A percentile compares a stretch with the other conserved stretches of the same genome.
phyloP scores from a whole-genome alignment of 2,329 filamentous ascomycete species.

The Talaromyces amestolkiae region DNA sequence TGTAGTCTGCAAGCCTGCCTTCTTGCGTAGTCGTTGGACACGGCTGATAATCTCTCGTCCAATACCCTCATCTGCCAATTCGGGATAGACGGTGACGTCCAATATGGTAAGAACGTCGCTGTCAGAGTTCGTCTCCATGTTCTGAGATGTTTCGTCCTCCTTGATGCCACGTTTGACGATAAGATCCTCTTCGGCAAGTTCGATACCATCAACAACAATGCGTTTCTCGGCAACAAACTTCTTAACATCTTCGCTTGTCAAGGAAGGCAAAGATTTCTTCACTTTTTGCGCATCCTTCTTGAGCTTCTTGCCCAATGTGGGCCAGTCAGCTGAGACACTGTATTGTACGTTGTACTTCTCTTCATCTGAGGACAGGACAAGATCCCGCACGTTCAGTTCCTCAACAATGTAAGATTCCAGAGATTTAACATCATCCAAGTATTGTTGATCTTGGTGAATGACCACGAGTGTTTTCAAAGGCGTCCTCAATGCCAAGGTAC shows the following conservation, averaged over 20 bases:
- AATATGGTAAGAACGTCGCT: slow-evolving; percentile 87
- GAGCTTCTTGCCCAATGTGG: slow-evolving; percentile 90
- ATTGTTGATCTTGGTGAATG: slow-evolving; percentile 77
- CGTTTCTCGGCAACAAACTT: slow-evolving; percentile 69
- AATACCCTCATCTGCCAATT: slow-evolving; percentile 82
- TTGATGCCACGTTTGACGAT: slow-evolving; percentile 76
- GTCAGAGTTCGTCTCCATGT: slow-evolving; percentile 83
- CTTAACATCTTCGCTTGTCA: slow-evolving; percentile 79
- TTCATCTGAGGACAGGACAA: slow-evolving; percentile 82
- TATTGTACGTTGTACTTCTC: slow-evolving; percentile 90
- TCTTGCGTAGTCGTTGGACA: slow-evolving; percentile 89
- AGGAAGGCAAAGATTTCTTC: slow-evolving; percentile 78
- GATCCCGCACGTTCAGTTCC: slow-evolving; percentile 84
- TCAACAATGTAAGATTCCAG: slow-evolving; percentile 86
- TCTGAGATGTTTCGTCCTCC: slow-evolving; percentile 67
- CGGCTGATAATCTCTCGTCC: slow-evolving; percentile 90
- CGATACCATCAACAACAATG: slow-evolving; percentile 82
- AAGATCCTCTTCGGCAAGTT: slow-evolving; percentile 76
- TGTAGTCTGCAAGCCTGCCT: slow-evolving; percentile 82
- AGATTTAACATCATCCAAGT: slow-evolving; percentile 81
- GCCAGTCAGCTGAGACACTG: slow-evolving; percentile 87
- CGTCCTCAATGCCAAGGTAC: slow-evolving; percentile 81
- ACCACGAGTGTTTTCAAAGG: slow-evolving; percentile 87
- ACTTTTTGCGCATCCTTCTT: slow-evolving; percentile 92
- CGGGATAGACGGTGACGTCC: slow-evolving; percentile 77